Evolutionary conservation across 306 rosid species (phyloP), one percentile per base, ranked within the genome.

Genomic region (Trifolium repens): DNA sequence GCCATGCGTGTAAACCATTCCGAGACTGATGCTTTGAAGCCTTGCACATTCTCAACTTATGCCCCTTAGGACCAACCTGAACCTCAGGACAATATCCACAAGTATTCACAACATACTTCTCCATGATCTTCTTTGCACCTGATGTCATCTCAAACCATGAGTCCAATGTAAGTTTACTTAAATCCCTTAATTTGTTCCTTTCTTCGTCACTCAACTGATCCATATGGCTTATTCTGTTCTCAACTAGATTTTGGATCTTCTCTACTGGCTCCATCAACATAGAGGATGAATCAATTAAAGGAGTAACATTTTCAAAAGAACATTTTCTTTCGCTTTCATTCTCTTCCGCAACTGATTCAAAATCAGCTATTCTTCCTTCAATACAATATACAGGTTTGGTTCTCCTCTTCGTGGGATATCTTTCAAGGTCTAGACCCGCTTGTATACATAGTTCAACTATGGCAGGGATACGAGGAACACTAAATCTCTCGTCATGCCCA

Each of bases 1-100:
- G 96, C 98, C 98, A 93, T 65, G 96, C 96, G 71, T 93, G 98
- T 79, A 93, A 79, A 55, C 98, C 98, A 24, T 93, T 82, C 9
- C 96, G 91, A 59, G 92, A 89, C 76, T 90, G 98, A 75, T 93
- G 98, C 84, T 89, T 90, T n/a, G 94, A 83, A 61, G 91, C 98
- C 84, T 85, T 84, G 75, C 98, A 90, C 88, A 85, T 85, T 81
- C 98, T 90, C 72, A 91, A 91, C 83, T 93, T 93, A 83, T 93
- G 98, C 47, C 98, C 96, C 87, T 82, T 87, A 3, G 93, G 96
- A 73, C 96, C 96, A 34, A 90, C 98, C 82, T 90, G 96, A 10
- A 93, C 84, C 84, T 93, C 96, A 6, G 91, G 86, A 79, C 96
- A 93, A 80, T 89, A 93, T 58, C 96, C 98, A 61, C 96, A 93